Conservation (phyloP, 345 rosid species). For the Nasturtium officinale region DNA sequence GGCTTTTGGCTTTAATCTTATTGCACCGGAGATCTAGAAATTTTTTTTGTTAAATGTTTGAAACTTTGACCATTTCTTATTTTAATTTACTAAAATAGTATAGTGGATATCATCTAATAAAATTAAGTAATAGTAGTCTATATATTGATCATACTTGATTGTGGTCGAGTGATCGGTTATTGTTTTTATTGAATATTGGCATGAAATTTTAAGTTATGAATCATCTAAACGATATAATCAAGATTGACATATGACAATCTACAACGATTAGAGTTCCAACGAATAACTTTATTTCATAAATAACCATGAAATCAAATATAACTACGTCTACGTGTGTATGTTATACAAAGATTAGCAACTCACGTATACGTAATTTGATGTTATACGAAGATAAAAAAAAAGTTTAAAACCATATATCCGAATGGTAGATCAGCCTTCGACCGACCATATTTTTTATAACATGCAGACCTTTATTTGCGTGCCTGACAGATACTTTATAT, state of each 20-base stretch:
- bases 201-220: not conserved
- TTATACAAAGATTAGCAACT: slow-evolving; percentile 8
- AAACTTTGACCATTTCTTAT: not conserved
- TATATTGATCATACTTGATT: not conserved
- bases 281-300: not conserved
- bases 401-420: slow-evolving; percentile 9
- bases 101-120: not conserved
- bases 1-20: not conserved
- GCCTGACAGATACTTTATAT: slow-evolving; percentile 42
- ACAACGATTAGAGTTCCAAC: not conserved
- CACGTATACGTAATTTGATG: slow-evolving; percentile 8
- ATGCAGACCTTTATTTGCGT: slow-evolving; percentile 44
- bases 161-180: not conserved
- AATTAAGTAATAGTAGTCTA: too few species aligned
- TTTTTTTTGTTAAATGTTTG: too few species aligned
- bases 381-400: not conserved
- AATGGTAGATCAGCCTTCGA: slow-evolving; percentile 33
- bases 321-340: not conserved
- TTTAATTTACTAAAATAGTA: too few species aligned
- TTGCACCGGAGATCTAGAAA: not conserved
- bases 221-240: not conserved
- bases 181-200: not conserved
- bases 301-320: not conserved
- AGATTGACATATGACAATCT: not conserved
- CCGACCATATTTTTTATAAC: slow-evolving; percentile 36